A percentile compares a stretch with the other conserved stretches of the same genome.
Conservation (phyloP, 2,329 filamentous ascomycete species). For the Alternaria metachromatica region DNA sequence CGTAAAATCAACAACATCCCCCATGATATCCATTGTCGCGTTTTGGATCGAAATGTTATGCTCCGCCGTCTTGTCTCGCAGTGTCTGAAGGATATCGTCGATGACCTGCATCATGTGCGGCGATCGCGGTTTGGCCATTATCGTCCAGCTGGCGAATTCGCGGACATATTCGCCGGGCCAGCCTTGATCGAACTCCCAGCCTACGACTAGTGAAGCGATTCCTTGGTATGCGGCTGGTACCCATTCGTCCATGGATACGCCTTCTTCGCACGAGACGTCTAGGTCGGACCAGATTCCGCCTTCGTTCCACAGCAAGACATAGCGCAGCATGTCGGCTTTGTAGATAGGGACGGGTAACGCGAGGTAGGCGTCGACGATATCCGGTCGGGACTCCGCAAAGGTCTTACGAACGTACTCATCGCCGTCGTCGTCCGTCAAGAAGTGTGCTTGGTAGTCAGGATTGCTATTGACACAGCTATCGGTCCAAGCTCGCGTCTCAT, state of each 20-base stretch:
- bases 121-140: constrained; percentile 33
- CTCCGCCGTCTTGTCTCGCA: constrained; percentile 16
- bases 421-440: constrained; percentile 41
- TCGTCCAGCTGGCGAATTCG: constrained; percentile 43
- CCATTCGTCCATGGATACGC: constrained; percentile 43
- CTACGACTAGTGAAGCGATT: constrained; percentile 45
- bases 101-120: constrained; percentile 36
- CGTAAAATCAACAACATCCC: constrained; percentile 40
- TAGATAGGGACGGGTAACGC: constrained; percentile 48
- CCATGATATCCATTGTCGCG: constrained; percentile 28
- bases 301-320: constrained; percentile 50
- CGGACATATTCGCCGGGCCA: constrained; percentile 22
- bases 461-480: constrained; percentile 41
- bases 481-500: constrained; percentile 40
- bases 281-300: constrained; percentile 55
- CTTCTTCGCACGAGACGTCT: constrained; percentile 47
- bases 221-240: constrained; percentile 44
- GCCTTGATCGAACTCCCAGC: constrained; percentile 48
- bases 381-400: constrained; percentile 42
- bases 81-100: constrained; percentile 32
- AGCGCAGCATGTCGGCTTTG: constrained; percentile 53
- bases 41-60: constrained; percentile 21
- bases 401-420: constrained; percentile 42
- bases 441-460: constrained; percentile 34
- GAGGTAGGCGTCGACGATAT: constrained; percentile 49